phyloP scores from a whole-genome alignment of 768 basidiomycete genomes.

The Boletus barrowsii region DNA sequence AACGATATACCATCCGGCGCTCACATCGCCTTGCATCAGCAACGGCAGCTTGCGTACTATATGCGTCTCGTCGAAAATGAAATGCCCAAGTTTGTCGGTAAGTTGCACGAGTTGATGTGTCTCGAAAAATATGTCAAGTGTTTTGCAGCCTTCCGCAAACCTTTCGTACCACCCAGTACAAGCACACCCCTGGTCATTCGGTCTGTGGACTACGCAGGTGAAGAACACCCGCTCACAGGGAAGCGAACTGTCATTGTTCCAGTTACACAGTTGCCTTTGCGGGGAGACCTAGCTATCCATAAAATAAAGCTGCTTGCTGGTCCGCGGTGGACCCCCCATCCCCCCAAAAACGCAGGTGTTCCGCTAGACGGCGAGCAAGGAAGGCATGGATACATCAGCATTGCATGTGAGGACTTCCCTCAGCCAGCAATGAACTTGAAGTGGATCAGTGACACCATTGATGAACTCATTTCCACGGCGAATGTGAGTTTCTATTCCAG shows the following conservation, averaged over 20 bases:
- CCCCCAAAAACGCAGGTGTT: constrained; percentile 65
- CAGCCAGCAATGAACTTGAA: constrained; percentile 86
- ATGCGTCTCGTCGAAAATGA: constrained; percentile 86
- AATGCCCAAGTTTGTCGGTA: constrained; percentile 83
- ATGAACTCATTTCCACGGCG: constrained; percentile 73
- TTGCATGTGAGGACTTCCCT: constrained; percentile 86
- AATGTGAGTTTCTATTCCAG: constrained; percentile 58
- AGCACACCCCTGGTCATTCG: constrained; percentile 65
- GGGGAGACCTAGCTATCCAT: constrained; percentile 62
- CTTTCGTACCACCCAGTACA: constrained; percentile 65
- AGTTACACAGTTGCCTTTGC: constrained; percentile 70
- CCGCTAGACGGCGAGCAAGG: constrained; percentile 41
- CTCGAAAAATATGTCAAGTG: constrained; percentile 5
- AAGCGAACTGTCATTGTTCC: constrained; percentile 77
- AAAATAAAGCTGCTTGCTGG: constrained; percentile 89
- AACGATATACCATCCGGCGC: constrained; percentile 70
- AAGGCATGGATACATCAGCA: constrained; percentile 83
- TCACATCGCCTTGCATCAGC: constrained; percentile 70
- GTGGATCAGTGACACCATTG: constrained; percentile 87
- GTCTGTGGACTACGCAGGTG: constrained; percentile 73
- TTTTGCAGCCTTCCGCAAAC: constrained; percentile 70
- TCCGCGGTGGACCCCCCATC: constrained; percentile 75
- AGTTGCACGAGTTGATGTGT: constrained; percentile 18
- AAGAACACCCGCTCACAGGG: constrained; percentile 63
- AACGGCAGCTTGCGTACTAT: constrained; percentile 72